phyloP scores from a whole-genome alignment of 2,329 filamentous ascomycete species.

The Akanthomyces uredinophilus region DNA sequence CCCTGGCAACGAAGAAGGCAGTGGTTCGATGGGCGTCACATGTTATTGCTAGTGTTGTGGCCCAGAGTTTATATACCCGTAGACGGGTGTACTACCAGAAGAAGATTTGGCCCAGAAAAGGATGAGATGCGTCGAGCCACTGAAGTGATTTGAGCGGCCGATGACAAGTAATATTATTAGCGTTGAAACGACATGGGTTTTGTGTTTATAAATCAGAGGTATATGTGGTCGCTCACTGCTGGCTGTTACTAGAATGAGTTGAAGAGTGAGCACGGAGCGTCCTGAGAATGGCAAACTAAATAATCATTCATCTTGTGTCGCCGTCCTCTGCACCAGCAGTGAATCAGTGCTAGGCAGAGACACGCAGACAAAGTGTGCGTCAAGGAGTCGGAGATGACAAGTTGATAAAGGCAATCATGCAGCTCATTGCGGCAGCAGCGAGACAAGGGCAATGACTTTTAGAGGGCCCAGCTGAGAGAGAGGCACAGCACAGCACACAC shows the following conservation, averaged over 20 bases:
- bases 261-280: too few species aligned
- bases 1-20: not conserved
- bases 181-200: not conserved
- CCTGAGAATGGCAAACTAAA: too few species aligned
- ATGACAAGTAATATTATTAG: not conserved
- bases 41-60: not conserved
- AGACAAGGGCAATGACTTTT: too few species aligned
- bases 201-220: too few species aligned
- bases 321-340: too few species aligned
- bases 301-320: too few species aligned
- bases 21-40: not conserved
- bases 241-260: not conserved
- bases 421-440: too few species aligned
- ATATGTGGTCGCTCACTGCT: not conserved
- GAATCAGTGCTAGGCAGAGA: too few species aligned
- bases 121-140: not conserved
- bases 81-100: not conserved
- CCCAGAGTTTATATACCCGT: not conserved
- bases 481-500: conserved; percentile 9
- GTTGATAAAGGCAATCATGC: not conserved
- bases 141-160: not conserved
- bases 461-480: not conserved
- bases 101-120: not conserved
- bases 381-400: too few species aligned
- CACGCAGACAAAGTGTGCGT: too few species aligned